Evolutionary conservation across 192 early-diverging fungal genomes (phyloP).

Genomic region (Backusella tarrabulga): DNA sequence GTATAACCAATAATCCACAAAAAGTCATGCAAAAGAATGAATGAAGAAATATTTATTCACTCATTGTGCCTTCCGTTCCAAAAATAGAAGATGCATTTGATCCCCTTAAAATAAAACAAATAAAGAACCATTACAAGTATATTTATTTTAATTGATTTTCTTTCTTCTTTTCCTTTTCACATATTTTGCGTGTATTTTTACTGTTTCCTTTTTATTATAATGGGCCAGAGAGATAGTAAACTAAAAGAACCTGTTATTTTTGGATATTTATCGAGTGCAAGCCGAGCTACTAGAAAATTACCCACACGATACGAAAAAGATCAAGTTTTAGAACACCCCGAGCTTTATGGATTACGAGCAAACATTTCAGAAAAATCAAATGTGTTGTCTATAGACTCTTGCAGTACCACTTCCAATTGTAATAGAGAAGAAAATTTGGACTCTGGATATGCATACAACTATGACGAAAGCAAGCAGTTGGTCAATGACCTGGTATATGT

Average conservation of each 20-base stretch:
- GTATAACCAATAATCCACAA: too few species aligned
- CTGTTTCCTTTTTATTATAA: not conserved
- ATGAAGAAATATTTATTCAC: not conserved
- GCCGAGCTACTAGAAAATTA: not conserved
- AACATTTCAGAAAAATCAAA: not conserved
- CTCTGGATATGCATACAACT: constrained; percentile 10
- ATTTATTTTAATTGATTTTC: not conserved
- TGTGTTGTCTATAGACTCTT: not conserved
- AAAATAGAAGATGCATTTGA: constrained; percentile 3
- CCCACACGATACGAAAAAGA: not conserved
- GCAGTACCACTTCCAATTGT: not conserved
- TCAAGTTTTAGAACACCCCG: not conserved
- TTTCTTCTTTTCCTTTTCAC: not conserved
- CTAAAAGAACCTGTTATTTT: not conserved
- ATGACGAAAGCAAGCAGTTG: constrained; percentile 9
- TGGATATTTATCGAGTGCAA: not conserved
- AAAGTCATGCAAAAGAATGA: not conserved
- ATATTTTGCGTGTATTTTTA: not conserved
- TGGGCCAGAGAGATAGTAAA: not conserved
- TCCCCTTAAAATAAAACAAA: not conserved
- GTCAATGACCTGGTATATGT: constrained; percentile 20
- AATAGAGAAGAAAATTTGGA: not conserved
- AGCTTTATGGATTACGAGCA: not conserved
- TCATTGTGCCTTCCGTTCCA: not conserved
- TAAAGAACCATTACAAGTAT: not conserved